These are phyloP conservation scores for Heritiera fomes DNA, from an alignment of 345 rosid genomes.

Conservation along the genomic window DNA sequence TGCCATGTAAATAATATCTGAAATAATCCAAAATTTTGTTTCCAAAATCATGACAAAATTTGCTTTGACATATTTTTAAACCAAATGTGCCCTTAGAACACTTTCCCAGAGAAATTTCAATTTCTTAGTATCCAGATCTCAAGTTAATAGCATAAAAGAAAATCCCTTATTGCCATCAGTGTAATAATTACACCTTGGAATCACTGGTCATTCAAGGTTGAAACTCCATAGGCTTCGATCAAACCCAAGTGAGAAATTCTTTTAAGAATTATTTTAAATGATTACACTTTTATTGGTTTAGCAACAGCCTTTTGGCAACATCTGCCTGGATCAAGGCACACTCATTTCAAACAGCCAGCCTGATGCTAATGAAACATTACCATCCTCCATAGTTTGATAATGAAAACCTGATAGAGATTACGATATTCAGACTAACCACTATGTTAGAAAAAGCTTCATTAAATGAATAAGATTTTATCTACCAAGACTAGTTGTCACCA, in stretches of 20 bases:
- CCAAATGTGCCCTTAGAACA: background rate
- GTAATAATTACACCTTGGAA: conserved; percentile 5
- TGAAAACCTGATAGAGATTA: background rate
- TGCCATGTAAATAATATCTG: background rate
- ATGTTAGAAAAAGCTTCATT: background rate
- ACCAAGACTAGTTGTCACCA: background rate
- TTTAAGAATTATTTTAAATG: background rate
- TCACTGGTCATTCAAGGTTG: background rate
- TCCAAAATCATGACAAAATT: background rate
- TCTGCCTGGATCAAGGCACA: conserved; percentile 3
- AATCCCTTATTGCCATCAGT: background rate
- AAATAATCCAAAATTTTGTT: background rate
- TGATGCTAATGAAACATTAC: background rate
- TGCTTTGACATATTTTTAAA: background rate
- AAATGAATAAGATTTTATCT: background rate
- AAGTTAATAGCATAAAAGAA: background rate
- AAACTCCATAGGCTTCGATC: conserved; percentile 1
- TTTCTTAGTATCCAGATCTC: conserved; percentile 9
- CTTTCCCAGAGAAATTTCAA: conserved; percentile 3
- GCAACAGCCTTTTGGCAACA: background rate
- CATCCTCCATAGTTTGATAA: conserved; percentile 11
- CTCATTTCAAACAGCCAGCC: background rate
- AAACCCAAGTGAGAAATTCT: background rate
- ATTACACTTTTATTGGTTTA: background rate
- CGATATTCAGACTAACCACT: background rate